Percentiles rank a stretch among this genome's conserved stretches.
Evolutionary conservation across 1,139 yeast species (phyloP).

Genomic region (Saccharomyces hybrid): DNA sequence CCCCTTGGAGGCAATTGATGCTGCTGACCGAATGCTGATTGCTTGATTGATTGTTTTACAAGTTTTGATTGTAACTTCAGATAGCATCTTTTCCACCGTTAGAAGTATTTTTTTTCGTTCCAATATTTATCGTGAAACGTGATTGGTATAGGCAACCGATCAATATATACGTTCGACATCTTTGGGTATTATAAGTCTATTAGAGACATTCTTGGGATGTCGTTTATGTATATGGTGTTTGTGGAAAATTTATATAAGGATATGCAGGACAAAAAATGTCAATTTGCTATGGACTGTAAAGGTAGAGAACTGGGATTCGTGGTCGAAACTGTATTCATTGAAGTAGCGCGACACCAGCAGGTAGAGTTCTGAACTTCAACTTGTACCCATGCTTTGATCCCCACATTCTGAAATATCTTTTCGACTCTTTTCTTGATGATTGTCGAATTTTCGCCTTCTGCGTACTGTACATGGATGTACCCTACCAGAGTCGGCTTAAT

Average conservation of each 20-base stretch:
- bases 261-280: neutral
- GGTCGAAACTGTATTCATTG: slow-evolving; percentile 10
- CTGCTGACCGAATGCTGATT: neutral
- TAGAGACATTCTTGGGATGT: no score
- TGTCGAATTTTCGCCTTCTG: slow-evolving; percentile 59
- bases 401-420: slow-evolving; percentile 34
- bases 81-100: neutral
- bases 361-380: slow-evolving; percentile 50
- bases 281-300: neutral
- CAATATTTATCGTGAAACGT: neutral
- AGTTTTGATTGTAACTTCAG: neutral
- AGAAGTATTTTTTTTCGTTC: neutral
- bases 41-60: neutral
- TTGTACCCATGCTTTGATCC: slow-evolving; percentile 51
- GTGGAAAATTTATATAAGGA: neutral
- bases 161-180: neutral
- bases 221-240: neutral
- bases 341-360: slow-evolving; percentile 46
- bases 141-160: neutral
- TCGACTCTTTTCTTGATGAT: slow-evolving; percentile 58
- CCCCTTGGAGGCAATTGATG: neutral
- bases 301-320: neutral
- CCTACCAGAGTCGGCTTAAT: slow-evolving; percentile 37
- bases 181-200: neutral
- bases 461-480: slow-evolving; percentile 61